These are phyloP conservation scores for Coemansia sp. DNA, from an alignment of 192 early-diverging fungal genomes.

Conservation along the genomic window DNA sequence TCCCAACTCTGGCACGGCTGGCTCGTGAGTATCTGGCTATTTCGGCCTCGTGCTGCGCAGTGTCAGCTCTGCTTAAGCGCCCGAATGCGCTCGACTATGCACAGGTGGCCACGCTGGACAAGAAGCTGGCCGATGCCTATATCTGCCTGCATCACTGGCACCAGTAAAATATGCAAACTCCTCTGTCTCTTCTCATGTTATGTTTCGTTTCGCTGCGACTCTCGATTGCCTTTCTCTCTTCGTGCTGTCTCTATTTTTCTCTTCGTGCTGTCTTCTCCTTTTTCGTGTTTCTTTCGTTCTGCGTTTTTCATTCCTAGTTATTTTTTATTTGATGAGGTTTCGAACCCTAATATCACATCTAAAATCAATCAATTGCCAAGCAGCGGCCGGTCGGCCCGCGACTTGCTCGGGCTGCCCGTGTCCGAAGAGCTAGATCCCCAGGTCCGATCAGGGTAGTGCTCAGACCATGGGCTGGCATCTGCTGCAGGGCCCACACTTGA, in stretches of 20 bases:
- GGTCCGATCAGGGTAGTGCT: constrained; percentile 13
- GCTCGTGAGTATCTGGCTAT: constrained; percentile 47
- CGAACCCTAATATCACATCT: not conserved
- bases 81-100: constrained; percentile 25
- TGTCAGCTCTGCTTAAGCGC: constrained; percentile 17
- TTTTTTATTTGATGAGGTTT: not conserved
- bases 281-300: not conserved
- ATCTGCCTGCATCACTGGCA: constrained; percentile 48
- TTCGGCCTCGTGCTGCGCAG: constrained; percentile 24
- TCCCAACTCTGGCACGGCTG: constrained; percentile 31
- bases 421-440: constrained; percentile 35
- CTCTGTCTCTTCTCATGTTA: not conserved
- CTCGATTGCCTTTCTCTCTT: not conserved
- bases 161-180: constrained; percentile 1
- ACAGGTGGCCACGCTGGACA: constrained; percentile 36
- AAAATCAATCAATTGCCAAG: constrained; percentile 15
- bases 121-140: constrained; percentile 27
- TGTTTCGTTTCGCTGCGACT: not conserved
- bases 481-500: not conserved
- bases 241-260: constrained; percentile 7
- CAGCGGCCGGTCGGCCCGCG: constrained; percentile 14
- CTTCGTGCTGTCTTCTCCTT: constrained; percentile 4
- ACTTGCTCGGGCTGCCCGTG: constrained; percentile 9
- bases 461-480: constrained; percentile 17
- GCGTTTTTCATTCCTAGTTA: not conserved